A percentile compares a stretch with the other conserved stretches of the same genome.
Evolutionary conservation across 73 alveolate species (phyloP).

Genomic region (Paramecium tetraurelia): DNA sequence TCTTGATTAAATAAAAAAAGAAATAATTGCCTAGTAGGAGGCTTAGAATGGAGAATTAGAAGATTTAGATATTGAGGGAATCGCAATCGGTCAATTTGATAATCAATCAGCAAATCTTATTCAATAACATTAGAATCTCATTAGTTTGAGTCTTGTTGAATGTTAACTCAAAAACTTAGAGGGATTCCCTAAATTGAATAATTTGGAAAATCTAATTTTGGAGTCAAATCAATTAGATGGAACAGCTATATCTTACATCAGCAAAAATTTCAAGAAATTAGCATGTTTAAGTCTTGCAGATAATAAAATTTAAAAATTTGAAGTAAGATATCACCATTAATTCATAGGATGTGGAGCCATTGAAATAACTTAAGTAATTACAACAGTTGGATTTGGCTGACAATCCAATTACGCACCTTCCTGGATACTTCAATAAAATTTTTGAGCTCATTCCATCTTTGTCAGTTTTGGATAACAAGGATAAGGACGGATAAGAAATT

Average conservation of each 20-base stretch:
- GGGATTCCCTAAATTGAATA: slow-evolving; percentile 9
- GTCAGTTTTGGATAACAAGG: neutral
- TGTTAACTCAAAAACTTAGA: neutral
- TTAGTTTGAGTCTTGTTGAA: neutral
- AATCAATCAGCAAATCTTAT: neutral
- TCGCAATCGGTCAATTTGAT: neutral
- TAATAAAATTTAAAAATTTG: neutral
- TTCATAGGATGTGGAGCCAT: neutral
- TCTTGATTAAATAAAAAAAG: neutral
- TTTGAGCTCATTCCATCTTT: neutral
- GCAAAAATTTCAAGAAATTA: neutral
- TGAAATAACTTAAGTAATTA: neutral
- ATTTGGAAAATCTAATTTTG: neutral
- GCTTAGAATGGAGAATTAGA: neutral
- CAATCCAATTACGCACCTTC: neutral
- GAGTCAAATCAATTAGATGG: slow-evolving; percentile 30
- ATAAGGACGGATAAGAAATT: neutral
- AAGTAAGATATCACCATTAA: neutral
- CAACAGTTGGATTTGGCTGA: slow-evolving; percentile 26
- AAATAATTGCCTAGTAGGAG: neutral
- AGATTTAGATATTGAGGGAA: slow-evolving; percentile 15
- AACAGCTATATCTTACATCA: neutral
- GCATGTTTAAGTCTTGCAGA: slow-evolving; percentile 3
- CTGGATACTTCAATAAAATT: neutral
- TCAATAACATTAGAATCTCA: neutral